These are phyloP conservation scores for Alternaria infectoria DNA, from an alignment of 2,329 filamentous ascomycete species.

Conservation along the genomic window DNA sequence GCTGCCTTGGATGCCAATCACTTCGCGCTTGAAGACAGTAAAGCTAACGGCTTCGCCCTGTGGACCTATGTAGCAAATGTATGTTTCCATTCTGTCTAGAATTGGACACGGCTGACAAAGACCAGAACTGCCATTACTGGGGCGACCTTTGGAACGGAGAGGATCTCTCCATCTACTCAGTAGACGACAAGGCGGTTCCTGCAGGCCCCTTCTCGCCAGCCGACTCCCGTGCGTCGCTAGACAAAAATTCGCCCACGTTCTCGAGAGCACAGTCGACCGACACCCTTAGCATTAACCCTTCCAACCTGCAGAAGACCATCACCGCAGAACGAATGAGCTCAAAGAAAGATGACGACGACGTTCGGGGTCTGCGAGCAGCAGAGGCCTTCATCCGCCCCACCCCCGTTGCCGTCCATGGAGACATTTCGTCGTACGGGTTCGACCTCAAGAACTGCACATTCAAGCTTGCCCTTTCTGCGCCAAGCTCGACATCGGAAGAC, in stretches of 20 bases:
- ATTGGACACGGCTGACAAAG: conserved; percentile 18
- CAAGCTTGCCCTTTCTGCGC: conserved; percentile 70
- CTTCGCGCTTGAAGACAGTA: conserved; percentile 84
- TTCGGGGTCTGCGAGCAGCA: conserved; percentile 78
- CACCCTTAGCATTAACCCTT: conserved; percentile 68
- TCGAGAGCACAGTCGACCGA: conserved; percentile 59
- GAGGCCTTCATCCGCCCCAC: conserved; percentile 91
- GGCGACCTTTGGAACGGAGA: conserved; percentile 98
- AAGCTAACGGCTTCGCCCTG: conserved; percentile 82
- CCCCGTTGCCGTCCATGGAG: conserved; percentile 76
- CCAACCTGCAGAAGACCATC: conserved; percentile 76
- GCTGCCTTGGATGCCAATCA: conserved; percentile 96
- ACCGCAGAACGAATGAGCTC: conserved; percentile 60
- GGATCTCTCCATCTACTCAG: conserved; percentile 87
- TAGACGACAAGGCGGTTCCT: conserved; percentile 74
- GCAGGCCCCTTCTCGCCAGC: conserved; percentile 57
- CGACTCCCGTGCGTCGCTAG: conserved; percentile 58
- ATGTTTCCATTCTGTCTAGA: conserved; percentile 14
- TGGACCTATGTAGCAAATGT: conserved; percentile 84
- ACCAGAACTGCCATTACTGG: conserved; percentile 80
- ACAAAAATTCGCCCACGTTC: conserved; percentile 59
- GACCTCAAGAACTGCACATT: conserved; percentile 82
- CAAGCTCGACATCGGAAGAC: conserved; percentile 65
- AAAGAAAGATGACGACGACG: conserved; percentile 31
- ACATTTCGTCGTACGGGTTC: conserved; percentile 75